Base-by-base conservation (phyloP, 106 monocot genomes). In the Hemerocallis citrina region DNA sequence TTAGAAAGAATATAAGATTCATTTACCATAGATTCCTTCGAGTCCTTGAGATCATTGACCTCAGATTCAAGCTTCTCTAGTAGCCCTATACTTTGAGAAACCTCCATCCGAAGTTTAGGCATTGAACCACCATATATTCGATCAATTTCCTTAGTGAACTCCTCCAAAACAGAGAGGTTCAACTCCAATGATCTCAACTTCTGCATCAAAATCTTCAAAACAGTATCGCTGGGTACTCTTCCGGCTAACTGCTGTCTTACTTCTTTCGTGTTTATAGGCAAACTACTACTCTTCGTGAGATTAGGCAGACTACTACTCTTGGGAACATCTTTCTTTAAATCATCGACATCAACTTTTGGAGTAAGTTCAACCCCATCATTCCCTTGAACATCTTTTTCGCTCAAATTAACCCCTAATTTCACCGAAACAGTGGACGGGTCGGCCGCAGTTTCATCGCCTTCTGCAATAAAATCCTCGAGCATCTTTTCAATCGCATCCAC, bases 191-290 rank as follows among this genome's bases (percentile, higher is more conserved):
- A 73, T 50, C 77, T 73, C 40, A 65, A 46, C 30, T 78, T 83
- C 45, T 83, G 65, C 73, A 83, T 83, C 62, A 78, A 63, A 71
- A 83, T 74, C 58, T 74, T 83, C 49, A 83, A 38, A 57, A 74
- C 73, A 12, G 69, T 38, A 49, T 78, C 77, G 41, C 78, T 64
- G 9, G 73, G 66, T 16, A 74, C 37, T 57, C 82, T 69, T 27
- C 76, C 68, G 12, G 46, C 7, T 16, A 27, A 34, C 12, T 46
- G 49, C 33, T 68, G 55, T 7, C 65, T 70, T 6, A 31, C 66
- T 44, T 79, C 79, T 41, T 79, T 79, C 35, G 21, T 24, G 3
- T 50, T 38, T 31, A 22, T 47, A 20, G 28, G 37, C 13, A 23
- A 15, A 28, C 33, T 45, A n/a, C n/a, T n/a, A n/a, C n/a, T n/a